phyloP scores from a whole-genome alignment of 139 green algal species.

The Haematococcus sp. region DNA sequence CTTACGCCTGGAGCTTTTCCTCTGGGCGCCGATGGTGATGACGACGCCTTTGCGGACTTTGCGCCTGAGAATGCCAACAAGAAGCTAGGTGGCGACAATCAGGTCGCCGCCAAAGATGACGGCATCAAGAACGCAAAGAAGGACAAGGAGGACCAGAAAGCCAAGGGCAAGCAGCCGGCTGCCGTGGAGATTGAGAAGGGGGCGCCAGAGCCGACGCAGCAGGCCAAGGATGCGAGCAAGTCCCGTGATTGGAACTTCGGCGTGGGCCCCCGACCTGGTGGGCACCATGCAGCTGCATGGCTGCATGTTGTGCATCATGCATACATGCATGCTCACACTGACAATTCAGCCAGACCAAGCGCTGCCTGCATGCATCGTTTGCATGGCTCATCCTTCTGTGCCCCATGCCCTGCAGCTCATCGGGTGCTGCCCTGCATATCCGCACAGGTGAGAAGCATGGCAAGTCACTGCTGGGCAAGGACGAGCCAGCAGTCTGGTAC shows the following conservation, averaged over 20 bases:
- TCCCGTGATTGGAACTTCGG: conserved; percentile 53
- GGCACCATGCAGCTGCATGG: too few species aligned
- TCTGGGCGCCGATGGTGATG: conserved; percentile 1
- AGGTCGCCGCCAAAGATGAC: conserved; percentile 13
- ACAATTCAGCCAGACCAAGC: too few species aligned
- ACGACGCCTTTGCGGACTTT: conserved; percentile 73
- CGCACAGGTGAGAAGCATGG: conserved; percentile 34
- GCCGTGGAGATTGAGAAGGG: neutral
- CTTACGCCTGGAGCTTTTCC: neutral
- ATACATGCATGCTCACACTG: conserved; percentile 1
- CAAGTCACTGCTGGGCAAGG: conserved; percentile 51
- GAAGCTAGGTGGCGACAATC: neutral
- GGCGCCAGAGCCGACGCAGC: neutral
- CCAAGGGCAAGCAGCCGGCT: conserved; percentile 12
- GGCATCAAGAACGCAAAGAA: conserved; percentile 12
- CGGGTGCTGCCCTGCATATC: neutral
- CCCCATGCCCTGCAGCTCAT: neutral
- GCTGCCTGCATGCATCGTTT: conserved; percentile 1
- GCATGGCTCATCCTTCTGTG: neutral
- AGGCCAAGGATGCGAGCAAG: conserved; percentile 11
- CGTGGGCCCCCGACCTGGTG: conserved; percentile 57
- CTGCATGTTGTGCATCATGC: too few species aligned
- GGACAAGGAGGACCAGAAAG: conserved; percentile 11
- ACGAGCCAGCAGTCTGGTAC: conserved; percentile 67
- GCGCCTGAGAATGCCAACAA: conserved; percentile 46